Evolutionary conservation across 345 rosid genomes (phyloP).

Genomic region (Dipteronia sinensis): DNA sequence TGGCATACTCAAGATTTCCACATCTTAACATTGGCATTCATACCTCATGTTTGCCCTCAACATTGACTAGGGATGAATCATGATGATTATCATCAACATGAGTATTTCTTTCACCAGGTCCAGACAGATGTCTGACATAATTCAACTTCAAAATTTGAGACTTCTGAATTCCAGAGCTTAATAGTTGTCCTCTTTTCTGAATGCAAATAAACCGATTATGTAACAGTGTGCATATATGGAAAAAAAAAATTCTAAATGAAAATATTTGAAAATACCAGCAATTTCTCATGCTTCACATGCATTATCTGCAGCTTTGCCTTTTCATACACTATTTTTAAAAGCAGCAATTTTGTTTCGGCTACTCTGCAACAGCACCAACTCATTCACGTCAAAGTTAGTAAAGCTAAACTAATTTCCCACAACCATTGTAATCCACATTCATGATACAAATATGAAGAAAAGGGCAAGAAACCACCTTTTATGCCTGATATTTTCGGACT

Average conservation of each 20-base stretch:
- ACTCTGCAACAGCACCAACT: slow-evolving; percentile 50
- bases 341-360: slow-evolving; percentile 52
- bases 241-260: slow-evolving; percentile 3
- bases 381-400: slow-evolving; percentile 25
- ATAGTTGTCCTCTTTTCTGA: slow-evolving; percentile 60
- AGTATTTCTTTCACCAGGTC: slow-evolving; percentile 31
- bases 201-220: slow-evolving; percentile 25
- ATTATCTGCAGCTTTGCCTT: slow-evolving; percentile 68
- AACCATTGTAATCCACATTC: slow-evolving; percentile 10
- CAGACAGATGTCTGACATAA: slow-evolving; percentile 25
- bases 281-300: slow-evolving; percentile 48
- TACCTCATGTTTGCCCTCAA: slow-evolving; percentile 50
- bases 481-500: slow-evolving; percentile 33
- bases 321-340: slow-evolving; percentile 60
- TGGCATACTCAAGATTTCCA: slow-evolving; percentile 16
- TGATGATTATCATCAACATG: slow-evolving; percentile 18
- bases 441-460: slow-evolving; percentile 9
- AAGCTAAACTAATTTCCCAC: slow-evolving; percentile 15
- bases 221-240: slow-evolving; percentile 19
- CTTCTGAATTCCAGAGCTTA: slow-evolving; percentile 50
- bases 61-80: slow-evolving; percentile 29
- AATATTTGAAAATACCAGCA: slow-evolving; percentile 53
- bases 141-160: slow-evolving; percentile 54
- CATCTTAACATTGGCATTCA: slow-evolving; percentile 24
- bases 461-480: slow-evolving; percentile 51